Conservation (phyloP, 2,329 filamentous ascomycete genomes). For the Aspergillus aculeatinus region DNA sequence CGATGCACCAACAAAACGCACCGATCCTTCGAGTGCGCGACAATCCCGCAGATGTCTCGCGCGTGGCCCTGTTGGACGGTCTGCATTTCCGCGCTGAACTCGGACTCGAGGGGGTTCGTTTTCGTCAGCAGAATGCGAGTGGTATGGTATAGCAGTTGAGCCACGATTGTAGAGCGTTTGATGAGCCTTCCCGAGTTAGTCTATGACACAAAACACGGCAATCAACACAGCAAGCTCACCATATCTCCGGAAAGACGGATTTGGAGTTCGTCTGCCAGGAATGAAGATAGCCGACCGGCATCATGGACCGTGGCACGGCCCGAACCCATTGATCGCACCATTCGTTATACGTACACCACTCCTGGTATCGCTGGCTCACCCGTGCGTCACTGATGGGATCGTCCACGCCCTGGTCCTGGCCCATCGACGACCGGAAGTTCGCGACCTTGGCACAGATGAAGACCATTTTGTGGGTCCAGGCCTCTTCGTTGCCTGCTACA, state of each 20-base stretch:
- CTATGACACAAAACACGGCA: not conserved
- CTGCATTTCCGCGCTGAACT: constrained; percentile 65
- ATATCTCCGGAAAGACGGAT: constrained; percentile 82
- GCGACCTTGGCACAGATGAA: constrained; percentile 85
- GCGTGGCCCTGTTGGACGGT: constrained; percentile 71
- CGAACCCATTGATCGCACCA: constrained; percentile 82
- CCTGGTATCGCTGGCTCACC: constrained; percentile 63
- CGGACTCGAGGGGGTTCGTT: constrained; percentile 67
- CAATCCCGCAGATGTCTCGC: constrained; percentile 84
- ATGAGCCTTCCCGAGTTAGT: constrained; percentile 61
- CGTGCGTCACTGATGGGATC: constrained; percentile 59
- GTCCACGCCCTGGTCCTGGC: constrained; percentile 60
- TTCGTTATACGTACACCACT: constrained; percentile 79
- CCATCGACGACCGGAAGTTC: constrained; percentile 74
- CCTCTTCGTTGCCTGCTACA: constrained; percentile 66
- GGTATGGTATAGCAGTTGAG: constrained; percentile 85
- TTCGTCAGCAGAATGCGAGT: constrained; percentile 78
- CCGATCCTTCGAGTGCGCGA: constrained; percentile 78
- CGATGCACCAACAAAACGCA: constrained; percentile 30
- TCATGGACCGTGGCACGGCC: constrained; percentile 79
- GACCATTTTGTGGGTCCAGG: constrained; percentile 85
- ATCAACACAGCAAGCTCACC: constrained; percentile 53
- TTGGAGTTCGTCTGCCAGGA: constrained; percentile 65
- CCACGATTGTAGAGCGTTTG: constrained; percentile 77
- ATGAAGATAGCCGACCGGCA: constrained; percentile 75